These are phyloP conservation scores for Scheffersomyces stipitis DNA, from an alignment of 805 yeast genomes.

Conservation along the genomic window DNA sequence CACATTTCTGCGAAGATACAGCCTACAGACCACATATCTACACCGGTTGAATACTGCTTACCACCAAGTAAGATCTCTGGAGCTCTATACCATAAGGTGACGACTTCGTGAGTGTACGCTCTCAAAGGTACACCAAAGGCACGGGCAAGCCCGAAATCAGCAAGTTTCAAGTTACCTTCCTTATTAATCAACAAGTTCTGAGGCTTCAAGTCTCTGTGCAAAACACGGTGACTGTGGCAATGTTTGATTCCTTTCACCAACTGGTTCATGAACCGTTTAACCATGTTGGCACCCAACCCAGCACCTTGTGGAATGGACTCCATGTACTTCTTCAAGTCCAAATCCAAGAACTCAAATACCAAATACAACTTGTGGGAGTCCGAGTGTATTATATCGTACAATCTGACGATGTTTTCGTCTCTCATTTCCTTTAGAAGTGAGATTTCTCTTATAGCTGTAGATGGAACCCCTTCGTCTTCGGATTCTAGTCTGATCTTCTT, in stretches of 20 bases:
- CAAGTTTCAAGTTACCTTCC: slow-evolving; percentile 76
- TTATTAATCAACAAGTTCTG: slow-evolving; percentile 93
- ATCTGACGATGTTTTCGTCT: slow-evolving; percentile 88
- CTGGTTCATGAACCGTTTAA: slow-evolving; percentile 91
- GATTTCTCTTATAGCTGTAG: slow-evolving; percentile 96
- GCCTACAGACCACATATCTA: slow-evolving; percentile 98
- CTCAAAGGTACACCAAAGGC: slow-evolving; percentile 97
- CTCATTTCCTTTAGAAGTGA: slow-evolving; percentile 90
- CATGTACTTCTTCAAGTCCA: slow-evolving; percentile 96
- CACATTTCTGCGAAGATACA: slow-evolving; percentile 98
- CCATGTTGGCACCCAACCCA: slow-evolving; percentile 86
- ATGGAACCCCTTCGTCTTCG: slow-evolving; percentile 98
- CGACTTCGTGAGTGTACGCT: slow-evolving; percentile 97
- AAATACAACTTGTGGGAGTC: slow-evolving; percentile 89
- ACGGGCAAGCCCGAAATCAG: slow-evolving; percentile 89
- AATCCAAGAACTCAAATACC: slow-evolving; percentile 90
- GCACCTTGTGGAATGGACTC: slow-evolving; percentile 89
- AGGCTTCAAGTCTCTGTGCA: slow-evolving; percentile 95
- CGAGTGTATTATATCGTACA: slow-evolving; percentile 92
- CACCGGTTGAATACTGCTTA: slow-evolving; percentile 95
- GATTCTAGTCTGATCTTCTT: slow-evolving; percentile 94
- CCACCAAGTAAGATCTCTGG: slow-evolving; percentile 97
- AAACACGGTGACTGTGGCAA: slow-evolving; percentile 91
- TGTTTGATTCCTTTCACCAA: slow-evolving; percentile 86
- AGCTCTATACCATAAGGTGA: slow-evolving; percentile 95